Conservation (phyloP, 257 asterid species). For the Oldenlandia corymbosa region DNA sequence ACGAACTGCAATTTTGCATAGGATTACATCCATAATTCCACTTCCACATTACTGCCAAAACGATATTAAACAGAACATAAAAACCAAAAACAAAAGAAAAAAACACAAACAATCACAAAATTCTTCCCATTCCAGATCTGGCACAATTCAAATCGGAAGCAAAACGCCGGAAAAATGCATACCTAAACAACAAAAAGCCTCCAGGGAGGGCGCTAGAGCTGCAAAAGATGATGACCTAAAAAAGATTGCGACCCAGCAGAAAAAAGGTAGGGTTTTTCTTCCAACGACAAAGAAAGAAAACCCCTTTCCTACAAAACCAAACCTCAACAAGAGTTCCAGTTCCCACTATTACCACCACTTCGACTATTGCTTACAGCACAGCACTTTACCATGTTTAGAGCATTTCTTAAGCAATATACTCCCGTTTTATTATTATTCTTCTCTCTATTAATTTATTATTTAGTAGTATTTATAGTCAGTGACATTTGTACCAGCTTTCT, state of each 20-base stretch:
- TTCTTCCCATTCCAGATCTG: slow-evolving; percentile 21
- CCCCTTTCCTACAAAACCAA: background rate
- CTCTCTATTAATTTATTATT: too few relatives aligned
- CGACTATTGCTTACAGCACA: slow-evolving; percentile 11
- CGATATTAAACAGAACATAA: too few relatives aligned
- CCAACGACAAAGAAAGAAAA: background rate
- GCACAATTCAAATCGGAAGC: background rate
- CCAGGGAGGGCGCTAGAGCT: slow-evolving; percentile 10
- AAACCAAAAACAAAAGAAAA: background rate
- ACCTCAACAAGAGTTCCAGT: too few relatives aligned
- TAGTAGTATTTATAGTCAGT: background rate
- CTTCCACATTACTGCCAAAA: background rate
- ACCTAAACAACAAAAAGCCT: slow-evolving; percentile 4
- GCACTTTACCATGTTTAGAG: background rate
- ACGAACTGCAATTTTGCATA: too few relatives aligned
- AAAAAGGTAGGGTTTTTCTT: slow-evolving; percentile 21
- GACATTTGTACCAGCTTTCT: background rate
- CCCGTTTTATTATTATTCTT: too few relatives aligned
- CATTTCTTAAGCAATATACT: slow-evolving; percentile 4
- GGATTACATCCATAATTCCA: background rate
- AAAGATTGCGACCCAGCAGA: background rate
- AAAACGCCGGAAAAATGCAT: slow-evolving; percentile 12
- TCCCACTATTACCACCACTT: slow-evolving; percentile 6
- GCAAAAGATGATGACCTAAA: background rate
- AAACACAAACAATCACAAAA: slow-evolving; percentile 5